phyloP scores from a whole-genome alignment of 1,284 basidiomycete genomes.

The Cryptococcus floricola region DNA sequence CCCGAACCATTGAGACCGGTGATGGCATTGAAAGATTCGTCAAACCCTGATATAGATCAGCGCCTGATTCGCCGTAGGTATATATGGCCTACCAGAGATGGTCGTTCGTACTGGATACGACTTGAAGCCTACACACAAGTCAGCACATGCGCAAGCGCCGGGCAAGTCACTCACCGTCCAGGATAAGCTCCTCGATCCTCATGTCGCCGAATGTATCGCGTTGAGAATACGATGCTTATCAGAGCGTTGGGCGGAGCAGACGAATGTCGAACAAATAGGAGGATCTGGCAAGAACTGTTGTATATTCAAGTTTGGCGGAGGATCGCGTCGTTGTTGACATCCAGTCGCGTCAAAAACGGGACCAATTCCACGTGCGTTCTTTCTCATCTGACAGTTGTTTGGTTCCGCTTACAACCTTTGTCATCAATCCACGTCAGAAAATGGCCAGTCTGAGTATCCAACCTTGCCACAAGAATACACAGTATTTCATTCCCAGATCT shows the following conservation, averaged over 20 bases:
- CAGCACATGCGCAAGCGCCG: too few relatives aligned
- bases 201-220: conserved; percentile 48
- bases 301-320: not conserved
- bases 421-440: too few relatives aligned
- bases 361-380: not conserved
- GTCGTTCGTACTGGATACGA: conserved; percentile 93
- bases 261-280: too few relatives aligned
- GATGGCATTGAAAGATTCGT: conserved; percentile 94
- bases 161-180: conserved; percentile 57
- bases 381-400: not conserved
- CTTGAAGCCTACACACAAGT: conserved; percentile 69
- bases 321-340: not conserved
- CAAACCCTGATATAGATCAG: conserved; percentile 62
- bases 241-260: too few relatives aligned
- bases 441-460: too few relatives aligned
- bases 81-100: conserved; percentile 58
- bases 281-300: not conserved
- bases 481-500: too few relatives aligned
- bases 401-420: not conserved
- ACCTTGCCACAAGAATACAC: too few relatives aligned
- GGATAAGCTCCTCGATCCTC: conserved; percentile 75
- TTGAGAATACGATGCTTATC: not conserved
- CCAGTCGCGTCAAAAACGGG: too few relatives aligned
- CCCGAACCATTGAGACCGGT: conserved; percentile 87
- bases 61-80: not conserved